Evolutionary conservation across 148 eudicot species (phyloP), one percentile per base, ranked within the genome.

Genomic region (Persicaria maculosa): DNA sequence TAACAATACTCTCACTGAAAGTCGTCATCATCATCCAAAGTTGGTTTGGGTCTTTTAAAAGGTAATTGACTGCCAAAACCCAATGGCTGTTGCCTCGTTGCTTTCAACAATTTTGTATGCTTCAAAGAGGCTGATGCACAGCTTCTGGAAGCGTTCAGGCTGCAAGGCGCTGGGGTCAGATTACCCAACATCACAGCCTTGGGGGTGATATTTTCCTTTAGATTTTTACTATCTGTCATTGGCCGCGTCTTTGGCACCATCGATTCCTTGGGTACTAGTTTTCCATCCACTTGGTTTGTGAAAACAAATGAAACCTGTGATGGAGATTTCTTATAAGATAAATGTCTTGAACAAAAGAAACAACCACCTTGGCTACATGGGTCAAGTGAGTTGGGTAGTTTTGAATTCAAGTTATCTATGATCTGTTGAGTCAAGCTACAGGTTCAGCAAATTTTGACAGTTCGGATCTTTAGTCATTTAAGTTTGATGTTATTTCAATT

Each of bases 271-370:
- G 99, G 99, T 57, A 90, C 86, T 47, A 96, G 97, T 81, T 96
- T 96, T 76, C 99, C 99, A 11, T 74, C 92, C 80, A 96, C 88
- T 85, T 96, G 99, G 74, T 92, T 92, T 12, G 97, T 92, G 74
- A 85, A 96, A 73, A 90, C 97, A 86, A 96, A 96, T 75, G 91
- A 68, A 55, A 96, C 97, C 99, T 95, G 91, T 80, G 82, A 74
- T 44, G 68, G 68, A 17, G 7, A 47, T 47, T 47, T 31, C 55
- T 4, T 36, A 19, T 11, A 50, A 74, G 50, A 40, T 11, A 54
- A 14, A 36, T 9, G 65, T 12, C 36, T 12, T 73, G 44, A 11
- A n/a, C 10, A 67, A 6, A 20, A 40, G 50, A 69, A 68, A 4
- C 47, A 50, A 46, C n/a, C 65, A 25, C 43, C 15, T 16, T 22